These are phyloP conservation scores for Naganishia sp. DNA, from an alignment of 1,284 basidiomycete species.

Conservation along the genomic window DNA sequence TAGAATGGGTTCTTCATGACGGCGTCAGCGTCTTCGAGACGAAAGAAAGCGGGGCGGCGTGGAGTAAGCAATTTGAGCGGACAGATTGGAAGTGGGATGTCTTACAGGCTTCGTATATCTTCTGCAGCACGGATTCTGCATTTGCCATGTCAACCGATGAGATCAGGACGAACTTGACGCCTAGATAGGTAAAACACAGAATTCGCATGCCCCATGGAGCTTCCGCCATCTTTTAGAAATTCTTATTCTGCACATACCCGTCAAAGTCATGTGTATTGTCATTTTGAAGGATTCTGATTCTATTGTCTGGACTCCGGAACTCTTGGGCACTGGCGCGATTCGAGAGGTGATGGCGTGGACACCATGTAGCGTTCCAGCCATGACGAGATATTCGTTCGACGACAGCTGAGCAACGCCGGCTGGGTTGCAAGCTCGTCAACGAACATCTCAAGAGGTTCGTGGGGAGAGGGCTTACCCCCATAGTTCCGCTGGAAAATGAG, in stretches of 20 bases:
- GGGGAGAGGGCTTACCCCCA: constrained; percentile 61
- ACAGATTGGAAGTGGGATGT: not conserved
- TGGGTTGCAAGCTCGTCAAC: constrained; percentile 47
- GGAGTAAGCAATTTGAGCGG: not conserved
- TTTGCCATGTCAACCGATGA: constrained; percentile 63
- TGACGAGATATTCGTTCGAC: constrained; percentile 96
- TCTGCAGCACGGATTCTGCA: constrained; percentile 72
- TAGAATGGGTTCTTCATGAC: constrained; percentile 99
- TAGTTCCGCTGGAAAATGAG: constrained; percentile 92
- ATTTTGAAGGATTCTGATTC: constrained; percentile 93
- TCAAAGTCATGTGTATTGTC: constrained; percentile 84
- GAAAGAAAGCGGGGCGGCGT: not conserved
- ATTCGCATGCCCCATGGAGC: too few relatives aligned
- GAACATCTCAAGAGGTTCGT: not conserved
- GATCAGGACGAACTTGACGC: constrained; percentile 95
- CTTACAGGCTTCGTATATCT: constrained; percentile 82
- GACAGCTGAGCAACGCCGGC: constrained; percentile 82
- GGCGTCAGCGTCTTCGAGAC: constrained; percentile 63
- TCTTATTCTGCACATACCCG: constrained; percentile 65
- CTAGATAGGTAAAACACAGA: constrained; percentile 55
- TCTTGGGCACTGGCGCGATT: constrained; percentile 68
- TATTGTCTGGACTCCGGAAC: constrained; percentile 85
- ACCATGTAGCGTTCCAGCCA: constrained; percentile 95
- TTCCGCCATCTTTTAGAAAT: too few relatives aligned
- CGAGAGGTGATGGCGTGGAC: constrained; percentile 97